phyloP scores from a whole-genome alignment of 208 protist genomes.

The Crithidia mellificae region DNA sequence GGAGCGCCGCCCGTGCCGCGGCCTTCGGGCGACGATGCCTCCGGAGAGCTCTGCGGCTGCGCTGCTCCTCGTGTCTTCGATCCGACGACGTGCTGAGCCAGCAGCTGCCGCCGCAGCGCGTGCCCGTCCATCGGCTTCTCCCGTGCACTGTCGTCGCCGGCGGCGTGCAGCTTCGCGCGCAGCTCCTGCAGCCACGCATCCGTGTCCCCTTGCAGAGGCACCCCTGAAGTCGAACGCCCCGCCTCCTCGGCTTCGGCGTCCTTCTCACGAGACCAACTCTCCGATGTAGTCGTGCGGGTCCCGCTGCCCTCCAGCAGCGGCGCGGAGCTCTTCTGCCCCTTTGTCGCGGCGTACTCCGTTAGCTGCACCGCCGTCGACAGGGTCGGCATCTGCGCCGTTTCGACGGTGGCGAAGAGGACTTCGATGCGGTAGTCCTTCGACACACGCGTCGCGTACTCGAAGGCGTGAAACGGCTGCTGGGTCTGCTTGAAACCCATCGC shows the following conservation, averaged over 20 bases:
- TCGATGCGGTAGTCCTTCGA: slow-evolving; percentile 93
- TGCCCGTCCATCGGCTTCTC: slow-evolving; percentile 58
- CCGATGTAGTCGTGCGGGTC: no score
- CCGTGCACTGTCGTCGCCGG: slow-evolving; percentile 7
- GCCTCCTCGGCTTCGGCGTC: no score
- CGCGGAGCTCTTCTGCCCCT: slow-evolving; percentile 4
- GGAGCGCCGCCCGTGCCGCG: not conserved
- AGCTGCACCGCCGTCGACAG: slow-evolving; percentile 72
- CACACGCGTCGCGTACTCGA: slow-evolving; percentile 86
- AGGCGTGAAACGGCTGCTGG: slow-evolving; percentile 85
- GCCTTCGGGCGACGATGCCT: not conserved
- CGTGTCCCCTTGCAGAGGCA: slow-evolving; percentile 8
- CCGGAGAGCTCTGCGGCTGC: not conserved
- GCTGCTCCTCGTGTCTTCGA: slow-evolving; percentile 1
- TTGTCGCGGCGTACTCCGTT: slow-evolving; percentile 70
- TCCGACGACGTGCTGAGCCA: slow-evolving; percentile 52
- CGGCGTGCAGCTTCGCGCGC: slow-evolving; percentile 39
- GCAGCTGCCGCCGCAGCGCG: slow-evolving; percentile 56
- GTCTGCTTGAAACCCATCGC: slow-evolving; percentile 86
- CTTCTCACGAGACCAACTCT: no score
- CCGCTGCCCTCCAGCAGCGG: not conserved
- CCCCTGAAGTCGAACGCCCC: not conserved
- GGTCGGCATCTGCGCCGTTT: slow-evolving; percentile 61
- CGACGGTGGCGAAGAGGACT: slow-evolving; percentile 87
- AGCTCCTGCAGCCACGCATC: slow-evolving; percentile 68